phyloP scores from a whole-genome alignment of 2,329 filamentous ascomycete genomes.

The Gliomastix tumulicola region DNA sequence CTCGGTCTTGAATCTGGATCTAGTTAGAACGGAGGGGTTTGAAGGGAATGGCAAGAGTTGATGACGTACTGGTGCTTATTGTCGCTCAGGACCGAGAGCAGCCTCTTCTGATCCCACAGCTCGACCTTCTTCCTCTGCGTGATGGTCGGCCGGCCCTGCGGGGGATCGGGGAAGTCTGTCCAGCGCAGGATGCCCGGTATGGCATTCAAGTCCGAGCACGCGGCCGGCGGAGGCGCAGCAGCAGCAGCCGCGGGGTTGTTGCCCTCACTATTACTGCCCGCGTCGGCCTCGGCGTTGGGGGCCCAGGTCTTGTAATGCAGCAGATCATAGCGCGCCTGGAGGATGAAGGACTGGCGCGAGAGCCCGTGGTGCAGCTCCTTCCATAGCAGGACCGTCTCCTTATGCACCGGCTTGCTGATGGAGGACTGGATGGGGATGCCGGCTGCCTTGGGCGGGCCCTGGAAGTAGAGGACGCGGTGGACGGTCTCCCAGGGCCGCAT shows the following conservation, averaged over 20 bases:
- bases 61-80: conserved; percentile 43
- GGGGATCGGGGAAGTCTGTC: conserved; percentile 54
- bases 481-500: conserved; percentile 44
- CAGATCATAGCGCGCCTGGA: conserved; percentile 50
- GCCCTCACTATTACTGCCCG: conserved; percentile 21
- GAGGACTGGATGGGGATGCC: conserved; percentile 35
- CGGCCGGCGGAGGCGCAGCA: conserved; percentile 15
- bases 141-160: conserved; percentile 34
- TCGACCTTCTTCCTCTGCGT: conserved; percentile 50
- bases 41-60: too few species aligned
- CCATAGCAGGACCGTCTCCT: conserved; percentile 35
- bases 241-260: too few species aligned
- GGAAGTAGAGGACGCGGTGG: conserved; percentile 46
- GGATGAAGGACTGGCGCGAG: conserved; percentile 46
- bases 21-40: rapidly evolving
- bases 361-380: conserved; percentile 48
- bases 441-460: conserved; percentile 35
- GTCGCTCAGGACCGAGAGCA: conserved; percentile 40
- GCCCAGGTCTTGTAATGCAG: too few species aligned
- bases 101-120: conserved; percentile 41
- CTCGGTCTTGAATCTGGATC: conserved; percentile 42
- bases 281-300: conserved; percentile 38
- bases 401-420: conserved; percentile 28
- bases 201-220: conserved; percentile 30
- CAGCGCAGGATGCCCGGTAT: conserved; percentile 44